Evolutionary conservation across 2,329 filamentous ascomycete species (phyloP).

Genomic region (Trichophyton rubrum): DNA sequence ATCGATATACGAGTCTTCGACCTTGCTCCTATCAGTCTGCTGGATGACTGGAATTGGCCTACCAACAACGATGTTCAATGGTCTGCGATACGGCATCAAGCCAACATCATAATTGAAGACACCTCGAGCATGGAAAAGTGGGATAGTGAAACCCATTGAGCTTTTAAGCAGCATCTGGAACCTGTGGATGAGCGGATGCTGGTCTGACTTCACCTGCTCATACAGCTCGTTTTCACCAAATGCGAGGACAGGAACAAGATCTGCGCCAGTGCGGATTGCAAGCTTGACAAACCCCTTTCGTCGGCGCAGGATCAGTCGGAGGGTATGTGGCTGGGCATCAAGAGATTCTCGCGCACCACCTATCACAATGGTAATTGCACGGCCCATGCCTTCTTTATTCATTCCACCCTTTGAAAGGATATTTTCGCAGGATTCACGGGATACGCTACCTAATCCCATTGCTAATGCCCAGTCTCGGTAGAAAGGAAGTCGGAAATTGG

Average conservation of each 20-base stretch:
- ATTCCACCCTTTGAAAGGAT: slow-evolving; percentile 65
- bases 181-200: slow-evolving; percentile 67
- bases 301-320: slow-evolving; percentile 66
- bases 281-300: slow-evolving; percentile 92
- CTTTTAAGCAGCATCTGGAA: slow-evolving; percentile 75
- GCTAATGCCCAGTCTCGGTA: slow-evolving; percentile 90
- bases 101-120: slow-evolving; percentile 98
- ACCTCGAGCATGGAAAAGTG: slow-evolving; percentile 76
- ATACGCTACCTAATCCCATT: slow-evolving; percentile 79
- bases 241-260: slow-evolving; percentile 78
- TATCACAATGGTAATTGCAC: slow-evolving; percentile 91
- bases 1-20: slow-evolving; percentile 65
- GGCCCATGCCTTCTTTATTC: slow-evolving; percentile 73
- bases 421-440: slow-evolving; percentile 83
- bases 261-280: slow-evolving; percentile 80
- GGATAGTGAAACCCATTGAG: slow-evolving; percentile 80
- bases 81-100: slow-evolving; percentile 80
- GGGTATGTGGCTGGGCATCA: slow-evolving; percentile 64
- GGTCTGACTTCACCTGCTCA: slow-evolving; percentile 67
- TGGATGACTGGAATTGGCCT: slow-evolving; percentile 60
- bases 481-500: slow-evolving; percentile 85
- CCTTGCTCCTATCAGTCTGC: slow-evolving; percentile 44
- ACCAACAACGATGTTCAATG: slow-evolving; percentile 82
- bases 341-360: slow-evolving; percentile 87
- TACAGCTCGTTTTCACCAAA: slow-evolving; percentile 97